These are phyloP conservation scores for Starmera caribaea DNA, from an alignment of 805 yeast genomes.

Conservation along the genomic window DNA sequence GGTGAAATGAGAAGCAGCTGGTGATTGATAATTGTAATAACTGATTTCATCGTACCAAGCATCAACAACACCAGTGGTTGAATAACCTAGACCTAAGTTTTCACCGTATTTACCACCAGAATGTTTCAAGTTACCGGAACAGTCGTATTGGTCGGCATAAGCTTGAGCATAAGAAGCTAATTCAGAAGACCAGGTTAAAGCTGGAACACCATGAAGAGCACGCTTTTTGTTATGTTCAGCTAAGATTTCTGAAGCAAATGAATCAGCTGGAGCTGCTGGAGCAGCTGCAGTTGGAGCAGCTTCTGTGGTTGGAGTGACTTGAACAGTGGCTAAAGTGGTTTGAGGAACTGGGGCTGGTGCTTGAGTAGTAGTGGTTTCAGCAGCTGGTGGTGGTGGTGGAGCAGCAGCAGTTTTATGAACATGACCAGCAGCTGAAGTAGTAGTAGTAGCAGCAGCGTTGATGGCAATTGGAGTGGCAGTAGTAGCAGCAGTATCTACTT, in stretches of 20 bases:
- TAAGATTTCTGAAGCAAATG: conserved; percentile 31
- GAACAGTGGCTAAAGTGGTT: conserved; percentile 14
- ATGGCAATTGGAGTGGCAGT: conserved; percentile 14
- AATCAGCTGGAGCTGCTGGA: conserved; percentile 13
- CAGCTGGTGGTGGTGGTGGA: conserved; percentile 5
- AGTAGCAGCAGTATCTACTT: conserved; percentile 1
- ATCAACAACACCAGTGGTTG: conserved; percentile 42
- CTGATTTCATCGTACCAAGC: conserved; percentile 73
- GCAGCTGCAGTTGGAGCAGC: conserved; percentile 12
- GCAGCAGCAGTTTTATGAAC: conserved; percentile 1
- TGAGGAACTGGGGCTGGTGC: conserved; percentile 11
- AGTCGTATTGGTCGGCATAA: conserved; percentile 46
- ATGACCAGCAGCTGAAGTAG: conserved; percentile 5
- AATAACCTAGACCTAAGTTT: conserved; percentile 69
- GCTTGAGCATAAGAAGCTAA: conserved; percentile 45
- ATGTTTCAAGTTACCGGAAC: conserved; percentile 49
- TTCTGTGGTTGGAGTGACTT: conserved; percentile 7
- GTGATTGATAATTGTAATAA: conserved; percentile 41
- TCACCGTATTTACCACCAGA: conserved; percentile 73
- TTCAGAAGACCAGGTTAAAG: conserved; percentile 45
- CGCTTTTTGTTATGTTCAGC: conserved; percentile 56
- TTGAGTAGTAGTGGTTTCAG: conserved; percentile 9
- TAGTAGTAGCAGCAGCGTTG: conserved; percentile 13
- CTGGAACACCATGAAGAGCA: conserved; percentile 38
- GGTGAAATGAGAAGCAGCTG: conserved; percentile 73